These are phyloP conservation scores for Kalmusia sp. DNA, from an alignment of 2,329 filamentous ascomycete genomes.

Conservation along the genomic window DNA sequence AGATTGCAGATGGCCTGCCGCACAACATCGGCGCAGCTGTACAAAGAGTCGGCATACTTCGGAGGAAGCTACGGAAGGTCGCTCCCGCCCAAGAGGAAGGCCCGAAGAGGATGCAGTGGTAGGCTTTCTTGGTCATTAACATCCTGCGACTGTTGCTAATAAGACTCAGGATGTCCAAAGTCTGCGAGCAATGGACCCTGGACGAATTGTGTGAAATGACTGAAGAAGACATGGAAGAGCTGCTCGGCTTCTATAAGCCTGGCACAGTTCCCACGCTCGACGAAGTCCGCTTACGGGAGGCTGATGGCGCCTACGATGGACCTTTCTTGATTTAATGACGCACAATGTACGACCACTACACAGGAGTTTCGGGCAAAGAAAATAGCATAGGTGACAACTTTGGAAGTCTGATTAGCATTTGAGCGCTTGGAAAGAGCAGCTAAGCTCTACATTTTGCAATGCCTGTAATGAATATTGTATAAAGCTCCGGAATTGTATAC, in stretches of 20 bases:
- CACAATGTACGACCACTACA: background rate
- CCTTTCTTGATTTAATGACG: slow-evolving; percentile 50
- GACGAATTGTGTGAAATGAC: slow-evolving; percentile 84
- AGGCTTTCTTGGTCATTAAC: slow-evolving; percentile 11
- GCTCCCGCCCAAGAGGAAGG: slow-evolving; percentile 77
- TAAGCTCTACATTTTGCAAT: background rate
- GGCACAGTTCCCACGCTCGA: slow-evolving; percentile 53
- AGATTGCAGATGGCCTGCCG: slow-evolving; percentile 80
- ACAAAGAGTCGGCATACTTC: slow-evolving; percentile 79
- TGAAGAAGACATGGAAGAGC: slow-evolving; percentile 79
- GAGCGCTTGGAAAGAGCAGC: slow-evolving; percentile 4
- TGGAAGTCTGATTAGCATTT: slow-evolving; percentile 6
- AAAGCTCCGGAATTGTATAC: background rate
- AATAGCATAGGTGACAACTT: too few relatives aligned
- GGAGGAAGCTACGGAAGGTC: slow-evolving; percentile 78
- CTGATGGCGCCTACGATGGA: slow-evolving; percentile 54
- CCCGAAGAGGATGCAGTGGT: slow-evolving; percentile 91
- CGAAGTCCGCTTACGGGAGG: slow-evolving; percentile 49
- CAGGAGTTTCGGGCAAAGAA: slow-evolving; percentile 10
- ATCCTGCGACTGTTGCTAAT: too few relatives aligned
- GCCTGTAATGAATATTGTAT: slow-evolving; percentile 3
- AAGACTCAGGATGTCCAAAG: slow-evolving; percentile 80
- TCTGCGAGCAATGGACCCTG: slow-evolving; percentile 86
- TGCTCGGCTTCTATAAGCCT: slow-evolving; percentile 76
- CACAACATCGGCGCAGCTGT: slow-evolving; percentile 84